Conservation (phyloP, 2,329 filamentous ascomycete genomes). For the Westerdykella sp. region DNA sequence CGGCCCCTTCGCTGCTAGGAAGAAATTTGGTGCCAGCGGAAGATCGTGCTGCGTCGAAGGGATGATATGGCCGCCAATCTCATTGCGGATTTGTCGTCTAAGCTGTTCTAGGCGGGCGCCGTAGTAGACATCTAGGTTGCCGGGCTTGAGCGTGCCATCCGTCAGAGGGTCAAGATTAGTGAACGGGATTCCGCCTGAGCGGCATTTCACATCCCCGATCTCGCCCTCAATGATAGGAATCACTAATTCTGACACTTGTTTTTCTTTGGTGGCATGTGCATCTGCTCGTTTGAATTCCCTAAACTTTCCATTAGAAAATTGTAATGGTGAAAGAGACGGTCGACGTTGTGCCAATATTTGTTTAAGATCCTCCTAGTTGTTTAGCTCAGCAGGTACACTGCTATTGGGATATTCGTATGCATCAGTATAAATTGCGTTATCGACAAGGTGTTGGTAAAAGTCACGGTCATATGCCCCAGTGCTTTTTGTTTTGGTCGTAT, state of each 20-base stretch:
- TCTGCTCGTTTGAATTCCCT: constrained; percentile 24
- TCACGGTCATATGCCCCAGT: constrained; percentile 26
- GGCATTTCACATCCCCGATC: constrained; percentile 14
- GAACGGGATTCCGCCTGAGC: constrained; percentile 17
- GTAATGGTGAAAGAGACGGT: constrained; percentile 31
- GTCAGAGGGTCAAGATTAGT: constrained; percentile 13
- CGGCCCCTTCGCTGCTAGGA: no score
- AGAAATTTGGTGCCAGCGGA: constrained; percentile 18
- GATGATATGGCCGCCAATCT: constrained; percentile 22
- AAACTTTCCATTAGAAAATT: constrained; percentile 27
- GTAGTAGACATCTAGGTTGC: constrained; percentile 31
- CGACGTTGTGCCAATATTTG: constrained; percentile 17
- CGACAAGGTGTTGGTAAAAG: constrained; percentile 37
- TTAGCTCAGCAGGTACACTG: constrained; percentile 17
- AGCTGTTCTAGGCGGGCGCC: constrained; percentile 25
- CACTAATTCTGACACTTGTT: constrained; percentile 27
- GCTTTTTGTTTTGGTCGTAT: constrained; percentile 20
- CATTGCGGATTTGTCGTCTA: constrained; percentile 18
- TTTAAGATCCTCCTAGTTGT: constrained; percentile 29
- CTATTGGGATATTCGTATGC: constrained; percentile 22
- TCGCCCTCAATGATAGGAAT: constrained; percentile 29
- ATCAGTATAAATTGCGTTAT: constrained; percentile 28
- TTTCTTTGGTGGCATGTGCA: constrained; percentile 30
- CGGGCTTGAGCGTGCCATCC: constrained; percentile 10
- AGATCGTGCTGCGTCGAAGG: constrained; percentile 21